Evolutionary conservation across 306 rosid genomes (phyloP).

Genomic region (Cicer bijugum): DNA sequence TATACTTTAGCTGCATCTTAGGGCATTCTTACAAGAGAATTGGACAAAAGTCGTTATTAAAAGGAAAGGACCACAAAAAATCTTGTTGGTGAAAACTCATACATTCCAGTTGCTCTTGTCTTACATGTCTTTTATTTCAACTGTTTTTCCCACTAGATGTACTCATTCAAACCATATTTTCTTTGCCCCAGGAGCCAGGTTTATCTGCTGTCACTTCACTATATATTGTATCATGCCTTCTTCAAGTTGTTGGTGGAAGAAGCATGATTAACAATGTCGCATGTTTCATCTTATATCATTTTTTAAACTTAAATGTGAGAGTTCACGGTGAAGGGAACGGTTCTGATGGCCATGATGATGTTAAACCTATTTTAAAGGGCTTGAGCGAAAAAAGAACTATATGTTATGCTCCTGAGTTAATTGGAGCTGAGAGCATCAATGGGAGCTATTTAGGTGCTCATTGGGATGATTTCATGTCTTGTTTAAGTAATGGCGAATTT

Average conservation of each 20-base stretch:
- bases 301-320: conserved; percentile 48
- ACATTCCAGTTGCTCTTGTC: conserved; percentile 24
- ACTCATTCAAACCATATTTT: conserved; percentile 40
- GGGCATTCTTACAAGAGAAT: conserved; percentile 8
- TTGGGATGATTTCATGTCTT: conserved; percentile 46
- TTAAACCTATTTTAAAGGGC: conserved; percentile 46
- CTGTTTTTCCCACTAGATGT: conserved; percentile 27
- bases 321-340: conserved; percentile 44
- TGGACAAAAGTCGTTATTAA: conserved; percentile 10
- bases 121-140: conserved; percentile 21
- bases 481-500: conserved; percentile 37
- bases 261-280: conserved; percentile 61
- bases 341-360: conserved; percentile 41
- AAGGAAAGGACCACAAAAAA: conserved; percentile 34
- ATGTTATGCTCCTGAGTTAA: conserved; percentile 47
- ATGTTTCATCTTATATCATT: conserved; percentile 56
- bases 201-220: conserved; percentile 65
- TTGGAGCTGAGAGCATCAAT: conserved; percentile 47
- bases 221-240: conserved; percentile 66
- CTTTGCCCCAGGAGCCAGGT: conserved; percentile 58
- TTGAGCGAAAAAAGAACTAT: conserved; percentile 49
- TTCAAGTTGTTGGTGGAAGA: conserved; percentile 83
- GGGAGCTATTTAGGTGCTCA: conserved; percentile 41
- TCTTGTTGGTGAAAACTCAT: conserved; percentile 32
- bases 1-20: conserved; percentile 14